Evolutionary conservation across 108 stramenopile genomes (phyloP).

Genomic region (Fragilaria crotonensis): DNA sequence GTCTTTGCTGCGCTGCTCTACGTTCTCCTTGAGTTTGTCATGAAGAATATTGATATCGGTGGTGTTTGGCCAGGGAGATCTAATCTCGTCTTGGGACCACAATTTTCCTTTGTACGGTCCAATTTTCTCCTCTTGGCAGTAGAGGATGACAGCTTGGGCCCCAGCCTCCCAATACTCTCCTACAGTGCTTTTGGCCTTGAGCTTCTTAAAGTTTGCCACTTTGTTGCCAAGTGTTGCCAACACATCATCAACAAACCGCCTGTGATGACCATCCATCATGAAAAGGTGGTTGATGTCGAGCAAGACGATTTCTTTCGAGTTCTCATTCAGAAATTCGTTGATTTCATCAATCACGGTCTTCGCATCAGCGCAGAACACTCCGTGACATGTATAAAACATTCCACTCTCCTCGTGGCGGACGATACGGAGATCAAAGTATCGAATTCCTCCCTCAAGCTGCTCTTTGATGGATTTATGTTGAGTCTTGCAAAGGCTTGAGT

Average conservation of each 20-base stretch:
- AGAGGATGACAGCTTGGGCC: conserved; percentile 20
- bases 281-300: conserved; percentile 26
- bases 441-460: conserved; percentile 21
- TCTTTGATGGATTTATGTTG: conserved; percentile 10
- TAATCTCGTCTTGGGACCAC: conserved; percentile 8
- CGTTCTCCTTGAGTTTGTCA: conserved; percentile 13
- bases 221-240: conserved; percentile 14
- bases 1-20: conserved; percentile 3
- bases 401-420: conserved; percentile 19
- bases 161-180: conserved; percentile 21
- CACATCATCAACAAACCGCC: conserved; percentile 4
- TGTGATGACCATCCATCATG: conserved; percentile 17
- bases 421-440: conserved; percentile 20
- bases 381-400: conserved; percentile 25
- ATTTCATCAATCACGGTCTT: conserved; percentile 12
- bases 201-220: conserved; percentile 8
- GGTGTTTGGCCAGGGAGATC: conserved; percentile 26
- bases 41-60: conserved; percentile 11
- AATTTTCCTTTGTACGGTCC: conserved; percentile 10
- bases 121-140: conserved; percentile 1
- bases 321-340: conserved; percentile 7
- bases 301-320: conserved; percentile 24
- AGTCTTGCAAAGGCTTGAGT: conserved; percentile 19
- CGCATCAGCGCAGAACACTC: conserved; percentile 27
- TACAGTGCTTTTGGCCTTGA: conserved; percentile 2